Conservation (phyloP, 768 basidiomycete genomes). For the Mycena vitilis region DNA sequence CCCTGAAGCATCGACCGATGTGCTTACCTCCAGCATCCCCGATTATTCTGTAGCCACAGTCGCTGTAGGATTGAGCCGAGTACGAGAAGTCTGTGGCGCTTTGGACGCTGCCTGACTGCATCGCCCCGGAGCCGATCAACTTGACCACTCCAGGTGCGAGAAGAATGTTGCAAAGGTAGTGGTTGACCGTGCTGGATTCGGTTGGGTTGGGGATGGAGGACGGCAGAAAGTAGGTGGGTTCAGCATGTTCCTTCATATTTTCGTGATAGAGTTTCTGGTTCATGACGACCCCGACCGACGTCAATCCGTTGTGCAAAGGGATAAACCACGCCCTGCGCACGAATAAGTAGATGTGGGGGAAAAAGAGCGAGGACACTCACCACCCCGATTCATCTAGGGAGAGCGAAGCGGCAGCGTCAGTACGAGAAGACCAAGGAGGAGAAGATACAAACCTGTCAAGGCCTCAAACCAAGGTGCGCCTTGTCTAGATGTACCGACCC, state of each 20-base stretch:
- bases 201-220: conserved; percentile 41
- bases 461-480: conserved; percentile 80
- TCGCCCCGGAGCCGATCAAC: conserved; percentile 41
- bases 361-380: conserved; percentile 11
- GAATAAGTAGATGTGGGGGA: conserved; percentile 5
- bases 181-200: conserved; percentile 36
- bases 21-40: conserved; percentile 73
- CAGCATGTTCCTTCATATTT: conserved; percentile 41
- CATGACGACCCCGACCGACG: conserved; percentile 73
- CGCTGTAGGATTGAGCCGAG: conserved; percentile 68
- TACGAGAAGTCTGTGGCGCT: conserved; percentile 75
- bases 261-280: conserved; percentile 62
- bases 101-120: conserved; percentile 58
- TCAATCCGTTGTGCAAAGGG: conserved; percentile 72
- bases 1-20: not conserved
- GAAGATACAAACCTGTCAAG: conserved; percentile 63
- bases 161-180: conserved; percentile 41
- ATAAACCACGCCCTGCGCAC: conserved; percentile 69
- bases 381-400: conserved; percentile 72
- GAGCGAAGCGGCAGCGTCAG: conserved; percentile 9
- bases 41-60: conserved; percentile 66
- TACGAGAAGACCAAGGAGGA: conserved; percentile 1
- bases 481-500: conserved; percentile 58
- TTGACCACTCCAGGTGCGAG: conserved; percentile 44
- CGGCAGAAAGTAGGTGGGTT: conserved; percentile 44